Base-by-base conservation (phyloP, 1,284 basidiomycete species). In the Heliocybe sulcata region DNA sequence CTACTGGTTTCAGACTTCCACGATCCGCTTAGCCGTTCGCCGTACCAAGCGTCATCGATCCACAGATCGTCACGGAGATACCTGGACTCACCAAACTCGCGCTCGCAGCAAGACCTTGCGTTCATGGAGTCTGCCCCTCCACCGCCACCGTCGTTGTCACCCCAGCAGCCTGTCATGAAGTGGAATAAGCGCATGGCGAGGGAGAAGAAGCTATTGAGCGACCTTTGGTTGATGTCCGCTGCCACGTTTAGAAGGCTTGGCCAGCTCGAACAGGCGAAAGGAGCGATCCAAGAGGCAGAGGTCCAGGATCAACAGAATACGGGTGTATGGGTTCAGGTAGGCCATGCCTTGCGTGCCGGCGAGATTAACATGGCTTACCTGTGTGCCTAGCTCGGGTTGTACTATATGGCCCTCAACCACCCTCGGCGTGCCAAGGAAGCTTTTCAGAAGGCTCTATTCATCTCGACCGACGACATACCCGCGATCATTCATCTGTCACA, bases 271-370 rank as follows among this genome's bases (percentile, higher is more conserved):
- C 92, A 98, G 65, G 85, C 91, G 1, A 83, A 87, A 56, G 93
- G 85, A 9, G 90, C 96, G 1, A 94, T 98, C 51, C 92, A 95
- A 65, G 96, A 99, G 71, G 97, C 96, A 0, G 96, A 99, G 68
- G 84, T 88, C 3, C 78, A 86, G 58, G 92, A 96, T 66, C 87
- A 92, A 58, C 80, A 83, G 35, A 92, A 94, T 66, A 84, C 94
- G 0, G 86, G 84, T 31, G 92, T 98, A 12, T 98, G 95, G 94
- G 89, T 96, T 8, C 95, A 96, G 79, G 90, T 92, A 60, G 53
- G 79, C 68, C 3, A 27, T 25, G 16, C 14, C 3, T 35, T 42
- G 20, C 38, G 29, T 29, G 35, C n/a, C n/a, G n/a, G n/a, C n/a
- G n/a, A n/a, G n/a, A n/a, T n/a, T n/a, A n/a, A n/a, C n/a, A n/a